Percentiles rank a stretch among this genome's conserved stretches.
Evolutionary conservation across 805 yeast species (phyloP).

Genomic region (Saccharomycopsis fodiens): DNA sequence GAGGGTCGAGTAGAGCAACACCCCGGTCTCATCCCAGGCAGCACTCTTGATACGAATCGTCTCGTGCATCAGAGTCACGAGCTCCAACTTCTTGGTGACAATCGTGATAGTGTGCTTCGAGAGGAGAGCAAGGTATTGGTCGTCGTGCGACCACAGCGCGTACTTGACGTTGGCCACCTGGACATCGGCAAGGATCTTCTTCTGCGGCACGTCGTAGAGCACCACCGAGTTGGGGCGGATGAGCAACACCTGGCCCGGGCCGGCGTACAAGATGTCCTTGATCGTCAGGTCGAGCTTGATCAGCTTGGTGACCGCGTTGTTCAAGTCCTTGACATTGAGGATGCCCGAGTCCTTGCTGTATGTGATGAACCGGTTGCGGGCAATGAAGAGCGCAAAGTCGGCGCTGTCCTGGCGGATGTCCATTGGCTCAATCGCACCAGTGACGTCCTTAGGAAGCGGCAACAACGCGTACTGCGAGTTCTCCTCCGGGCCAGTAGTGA

Average conservation of each 20-base stretch:
- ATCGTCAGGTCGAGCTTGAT: slow-evolving; percentile 63
- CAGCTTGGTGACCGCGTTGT: slow-evolving; percentile 73
- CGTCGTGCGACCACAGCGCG: slow-evolving; percentile 82
- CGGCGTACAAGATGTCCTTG: slow-evolving; percentile 66
- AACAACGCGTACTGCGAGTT: slow-evolving; percentile 65
- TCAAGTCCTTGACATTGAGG: slow-evolving; percentile 79
- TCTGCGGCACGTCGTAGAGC: slow-evolving; percentile 88
- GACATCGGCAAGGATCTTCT: slow-evolving; percentile 63
- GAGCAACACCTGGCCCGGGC: slow-evolving; percentile 76
- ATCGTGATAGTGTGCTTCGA: slow-evolving; percentile 90
- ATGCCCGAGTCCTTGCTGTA: slow-evolving; percentile 55
- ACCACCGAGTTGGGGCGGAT: slow-evolving; percentile 67
- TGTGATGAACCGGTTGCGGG: slow-evolving; percentile 89
- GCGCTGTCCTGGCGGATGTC: slow-evolving; percentile 74
- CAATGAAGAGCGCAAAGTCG: slow-evolving; percentile 80
- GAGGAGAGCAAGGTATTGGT: slow-evolving; percentile 78
- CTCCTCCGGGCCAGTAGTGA: slow-evolving; percentile 69
- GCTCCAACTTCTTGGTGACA: slow-evolving; percentile 70
- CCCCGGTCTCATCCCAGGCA: slow-evolving; percentile 94
- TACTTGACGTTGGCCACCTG: slow-evolving; percentile 77
- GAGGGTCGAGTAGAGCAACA: slow-evolving; percentile 85
- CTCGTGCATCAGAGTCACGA: slow-evolving; percentile 83
- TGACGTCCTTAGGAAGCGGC: slow-evolving; percentile 72
- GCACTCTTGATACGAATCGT: slow-evolving; percentile 95
- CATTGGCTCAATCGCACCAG: slow-evolving; percentile 83